Conservation (phyloP, 257 asterid genomes). For the Nicotiana benthamiana region DNA sequence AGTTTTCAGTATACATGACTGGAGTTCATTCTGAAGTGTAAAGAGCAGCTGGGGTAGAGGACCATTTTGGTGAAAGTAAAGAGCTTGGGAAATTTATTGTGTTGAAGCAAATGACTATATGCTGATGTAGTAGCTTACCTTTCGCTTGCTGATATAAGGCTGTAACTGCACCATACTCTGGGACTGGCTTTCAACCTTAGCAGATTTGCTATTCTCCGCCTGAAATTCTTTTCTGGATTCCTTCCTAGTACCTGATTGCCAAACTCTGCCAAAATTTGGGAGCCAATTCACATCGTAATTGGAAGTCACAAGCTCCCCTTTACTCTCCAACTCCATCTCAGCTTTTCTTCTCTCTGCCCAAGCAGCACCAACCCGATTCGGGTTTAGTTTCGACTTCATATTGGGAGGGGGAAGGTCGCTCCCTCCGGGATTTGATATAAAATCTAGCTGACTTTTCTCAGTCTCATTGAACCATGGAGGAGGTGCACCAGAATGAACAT, state of each 20-base stretch:
- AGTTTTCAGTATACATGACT: not conserved
- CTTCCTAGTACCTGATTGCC: constrained; percentile 93
- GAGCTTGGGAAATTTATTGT: not conserved
- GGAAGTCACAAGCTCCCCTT: constrained; percentile 48
- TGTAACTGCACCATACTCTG: constrained; percentile 41
- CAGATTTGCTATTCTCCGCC: constrained; percentile 31
- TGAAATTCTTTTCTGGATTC: constrained; percentile 74
- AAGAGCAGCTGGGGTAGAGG: not conserved
- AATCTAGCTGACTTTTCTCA: constrained; percentile 30
- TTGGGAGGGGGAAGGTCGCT: constrained; percentile 9
- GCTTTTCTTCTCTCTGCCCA: constrained; percentile 94
- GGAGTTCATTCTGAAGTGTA: not conserved
- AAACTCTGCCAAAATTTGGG: constrained; percentile 90
- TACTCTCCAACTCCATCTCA: constrained; percentile 76
- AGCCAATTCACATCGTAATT: constrained; percentile 69
- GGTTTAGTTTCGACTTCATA: constrained; percentile 62
- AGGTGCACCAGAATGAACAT: constrained; percentile 87
- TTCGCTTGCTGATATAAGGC: constrained; percentile 89
- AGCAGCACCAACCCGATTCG: constrained; percentile 95
- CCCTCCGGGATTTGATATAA: constrained; percentile 17
- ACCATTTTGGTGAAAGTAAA: not conserved
- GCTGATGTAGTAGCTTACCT: constrained; percentile 35
- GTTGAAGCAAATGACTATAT: not conserved
- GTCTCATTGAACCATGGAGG: constrained; percentile 72
- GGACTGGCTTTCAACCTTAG: constrained; percentile 30